Evolutionary conservation across 495 filamentous ascomycete genomes (phyloP), one percentile per base, ranked within the genome.

Genomic region (Melanomma pulvis-pyrius): DNA sequence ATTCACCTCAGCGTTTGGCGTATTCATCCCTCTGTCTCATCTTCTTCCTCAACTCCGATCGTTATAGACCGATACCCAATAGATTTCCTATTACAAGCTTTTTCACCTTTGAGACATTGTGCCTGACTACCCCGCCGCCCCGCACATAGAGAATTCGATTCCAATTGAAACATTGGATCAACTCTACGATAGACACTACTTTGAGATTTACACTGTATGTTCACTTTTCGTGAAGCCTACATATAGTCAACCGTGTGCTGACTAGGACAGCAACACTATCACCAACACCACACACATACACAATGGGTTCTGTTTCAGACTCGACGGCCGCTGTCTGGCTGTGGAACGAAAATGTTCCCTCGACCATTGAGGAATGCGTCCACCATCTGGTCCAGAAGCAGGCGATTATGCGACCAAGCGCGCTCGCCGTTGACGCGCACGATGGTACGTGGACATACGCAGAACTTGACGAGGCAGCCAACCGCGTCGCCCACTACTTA

Each of bases 311-410:
- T 29, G 52, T 59, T 17, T 12, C 52, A 24, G 53, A 65, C 46
- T 65, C 62, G 13, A 65, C 62, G 0, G 62, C 62, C 41, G 36
- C 62, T 26, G 52, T 65, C n/a, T 65, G 62, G 62, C 41, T 65
- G 2, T 67, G 63, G 63, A 67, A 67, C 34, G 9, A 30, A 15
- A 44, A 47, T 30, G 59, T 65, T 34, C 66, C 65, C 21, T 61
- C 68, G n/a, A 54, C 68, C 1, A 71, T 80, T 13, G 80, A 85
- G 41, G 68, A 71, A 50, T 83, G 82, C 65, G 79, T 86, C 19
- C 83, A 87, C 54, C 80, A 79, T 82, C 29, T 75, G 80, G 59
- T 51, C 26, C 22, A 63, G 30, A 13, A 70, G 46, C 57, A 62
- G 28, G 52, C 46, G 9, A 36, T 36, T 36, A 30, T 51, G 19